A percentile compares a stretch with the other conserved stretches of the same genome.
These are phyloP conservation scores for Acer campestre DNA, from an alignment of 345 rosid species.

Conservation along the genomic window DNA sequence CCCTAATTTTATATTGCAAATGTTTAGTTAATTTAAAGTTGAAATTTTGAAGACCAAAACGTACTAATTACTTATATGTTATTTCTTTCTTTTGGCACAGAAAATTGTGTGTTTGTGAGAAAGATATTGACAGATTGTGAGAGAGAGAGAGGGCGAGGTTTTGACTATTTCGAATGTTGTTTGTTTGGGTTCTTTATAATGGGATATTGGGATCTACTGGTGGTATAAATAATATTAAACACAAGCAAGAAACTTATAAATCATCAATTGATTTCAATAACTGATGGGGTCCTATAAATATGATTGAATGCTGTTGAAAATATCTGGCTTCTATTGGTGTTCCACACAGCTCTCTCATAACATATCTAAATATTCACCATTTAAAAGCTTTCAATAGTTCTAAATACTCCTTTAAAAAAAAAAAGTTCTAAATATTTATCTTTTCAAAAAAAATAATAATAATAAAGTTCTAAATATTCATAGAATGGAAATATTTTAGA, in stretches of 20 bases:
- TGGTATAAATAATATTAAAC: neutral
- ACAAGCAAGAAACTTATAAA: too few species aligned
- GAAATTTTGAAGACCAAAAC: constrained; percentile 19
- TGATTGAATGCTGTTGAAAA: constrained; percentile 11
- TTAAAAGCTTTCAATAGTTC: too few species aligned
- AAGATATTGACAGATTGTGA: neutral
- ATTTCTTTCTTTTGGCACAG: constrained; percentile 21
- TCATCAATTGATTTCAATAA: neutral
- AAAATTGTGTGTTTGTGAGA: neutral
- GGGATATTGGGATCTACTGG: neutral
- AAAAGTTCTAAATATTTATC: too few species aligned
- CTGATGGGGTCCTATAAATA: neutral
- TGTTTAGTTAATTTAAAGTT: neutral
- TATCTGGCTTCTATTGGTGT: neutral
- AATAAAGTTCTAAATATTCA: neutral
- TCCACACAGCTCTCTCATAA: neutral
- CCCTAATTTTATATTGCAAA: constrained; percentile 17
- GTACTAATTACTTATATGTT: neutral
- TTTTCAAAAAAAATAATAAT: too few species aligned
- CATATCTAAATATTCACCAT: neutral
- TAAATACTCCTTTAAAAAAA: too few species aligned
- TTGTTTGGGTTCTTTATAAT: neutral
- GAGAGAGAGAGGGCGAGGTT: neutral
- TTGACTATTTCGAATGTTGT: constrained; percentile 4
- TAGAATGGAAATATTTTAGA: neutral